Evolutionary conservation across 257 asterid species (phyloP), one percentile per base, ranked within the genome.

Genomic region (Eucommia ulmoides): DNA sequence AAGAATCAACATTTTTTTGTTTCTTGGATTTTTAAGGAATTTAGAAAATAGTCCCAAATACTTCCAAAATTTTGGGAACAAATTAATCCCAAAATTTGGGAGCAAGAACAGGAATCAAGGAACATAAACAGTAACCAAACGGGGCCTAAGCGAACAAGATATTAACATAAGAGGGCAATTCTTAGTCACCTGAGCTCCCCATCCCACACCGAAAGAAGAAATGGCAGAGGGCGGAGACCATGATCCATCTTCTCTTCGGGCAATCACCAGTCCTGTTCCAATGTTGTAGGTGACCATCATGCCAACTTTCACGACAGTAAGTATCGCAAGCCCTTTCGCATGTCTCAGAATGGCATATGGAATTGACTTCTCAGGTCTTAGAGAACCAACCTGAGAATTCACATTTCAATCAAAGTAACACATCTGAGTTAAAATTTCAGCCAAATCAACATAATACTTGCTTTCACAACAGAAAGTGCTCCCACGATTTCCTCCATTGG

Each of bases 141-240:
- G n/a, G n/a, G n/a, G n/a, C n/a, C n/a, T n/a, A n/a, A n/a, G n/a
- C n/a, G n/a, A n/a, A n/a, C n/a, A n/a, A n/a, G n/a, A n/a, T n/a
- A n/a, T n/a, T n/a, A n/a, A n/a, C n/a, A n/a, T n/a, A n/a, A n/a
- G n/a, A n/a, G n/a, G n/a, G n/a, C n/a, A n/a, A n/a, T n/a, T n/a
- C n/a, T n/a, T n/a, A n/a, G n/a, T n/a, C n/a, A 91, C 99, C 99
- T 91, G 99, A 58, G 89, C 95, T 50, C 99, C 97, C 99, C 99
- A 91, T 65, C 99, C 99, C 14, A 77, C 69, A 45, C 99, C 99
- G 45, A 83, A 75, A 52, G 94, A 71, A 68, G 96, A 66, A 64
- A 91, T 77, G 70, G 99, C 97, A 38, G 97, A 91, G 22, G 99
- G 99, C 24, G 97, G 93, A 53, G 99, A 91, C 99, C 99, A 91